Evolutionary conservation across 129 eudicot species (phyloP).

Genomic region (Saposhnikovia divaricata): DNA sequence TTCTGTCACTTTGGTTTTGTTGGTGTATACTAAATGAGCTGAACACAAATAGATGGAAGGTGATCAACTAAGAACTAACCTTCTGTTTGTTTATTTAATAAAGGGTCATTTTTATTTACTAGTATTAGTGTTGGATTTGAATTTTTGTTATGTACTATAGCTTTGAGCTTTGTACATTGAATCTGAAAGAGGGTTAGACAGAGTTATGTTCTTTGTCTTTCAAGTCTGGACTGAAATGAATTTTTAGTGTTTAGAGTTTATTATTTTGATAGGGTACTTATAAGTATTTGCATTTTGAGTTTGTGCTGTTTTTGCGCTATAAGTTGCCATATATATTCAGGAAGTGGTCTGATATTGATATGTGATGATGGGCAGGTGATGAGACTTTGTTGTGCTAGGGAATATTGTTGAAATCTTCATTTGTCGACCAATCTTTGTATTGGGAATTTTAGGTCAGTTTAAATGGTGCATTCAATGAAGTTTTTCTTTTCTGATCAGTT

Average conservation of each 20-base stretch:
- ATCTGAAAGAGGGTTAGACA: neutral
- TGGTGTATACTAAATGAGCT: neutral
- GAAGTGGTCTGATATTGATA: slow-evolving; percentile 28
- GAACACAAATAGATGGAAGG: neutral
- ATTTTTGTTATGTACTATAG: neutral
- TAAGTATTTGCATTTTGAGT: neutral
- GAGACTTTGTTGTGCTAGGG: neutral
- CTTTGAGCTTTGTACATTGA: slow-evolving; percentile 9
- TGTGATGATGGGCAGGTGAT: slow-evolving; percentile 35
- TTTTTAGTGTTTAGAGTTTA: neutral
- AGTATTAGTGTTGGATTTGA: neutral
- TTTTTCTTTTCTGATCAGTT: neutral
- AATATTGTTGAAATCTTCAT: slow-evolving; percentile 1
- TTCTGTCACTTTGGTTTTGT: neutral
- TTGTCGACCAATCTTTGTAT: slow-evolving; percentile 9
- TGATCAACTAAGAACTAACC: neutral
- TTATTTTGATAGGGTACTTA: neutral
- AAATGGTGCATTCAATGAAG: neutral
- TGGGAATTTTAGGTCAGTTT: slow-evolving; percentile 8
- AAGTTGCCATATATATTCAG: slow-evolving; percentile 5
- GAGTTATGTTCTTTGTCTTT: neutral
- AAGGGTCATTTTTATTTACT: neutral
- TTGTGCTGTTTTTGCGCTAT: slow-evolving; percentile 12
- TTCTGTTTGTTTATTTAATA: neutral
- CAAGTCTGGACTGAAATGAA: neutral